Conservation (phyloP, 768 basidiomycete species). For the Thelephora ganbajun region DNA sequence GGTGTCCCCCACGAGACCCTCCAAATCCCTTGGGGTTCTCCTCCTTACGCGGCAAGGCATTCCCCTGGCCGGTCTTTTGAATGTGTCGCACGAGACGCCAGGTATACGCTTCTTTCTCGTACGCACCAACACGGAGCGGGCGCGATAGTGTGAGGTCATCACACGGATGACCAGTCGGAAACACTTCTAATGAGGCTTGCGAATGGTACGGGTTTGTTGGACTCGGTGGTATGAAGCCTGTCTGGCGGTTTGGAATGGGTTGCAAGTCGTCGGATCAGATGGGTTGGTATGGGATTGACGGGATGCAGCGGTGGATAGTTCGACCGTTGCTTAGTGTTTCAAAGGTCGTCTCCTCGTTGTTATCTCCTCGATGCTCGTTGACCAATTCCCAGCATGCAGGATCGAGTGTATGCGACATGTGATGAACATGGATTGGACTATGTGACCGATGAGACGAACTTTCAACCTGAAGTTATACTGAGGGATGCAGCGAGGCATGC, state of each 20-base stretch:
- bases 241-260: too few relatives aligned
- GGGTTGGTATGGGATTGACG: too few relatives aligned
- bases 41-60: constrained; percentile 37
- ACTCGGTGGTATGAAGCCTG: too few relatives aligned
- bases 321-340: too few relatives aligned
- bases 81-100: too few relatives aligned
- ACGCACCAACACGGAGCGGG: constrained; percentile 26
- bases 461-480: constrained; percentile 55
- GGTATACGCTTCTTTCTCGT: constrained; percentile 33
- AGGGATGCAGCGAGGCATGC: constrained; percentile 59
- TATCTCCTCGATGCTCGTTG: too few relatives aligned
- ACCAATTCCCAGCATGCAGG: constrained; percentile 48
- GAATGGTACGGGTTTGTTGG: constrained; percentile 50
- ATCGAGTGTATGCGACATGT: constrained; percentile 71
- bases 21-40: constrained; percentile 43
- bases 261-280: too few relatives aligned
- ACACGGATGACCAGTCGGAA: constrained; percentile 78
- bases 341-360: too few relatives aligned
- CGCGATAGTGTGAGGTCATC: constrained; percentile 41
- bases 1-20: constrained; percentile 33
- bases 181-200: constrained; percentile 61
- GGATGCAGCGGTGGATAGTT: too few relatives aligned
- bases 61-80: too few relatives aligned
- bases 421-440: too few relatives aligned
- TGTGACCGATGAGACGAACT: too few relatives aligned